Percentiles rank a stretch among this genome's conserved stretches.
These are phyloP conservation scores for Leptosphaerulina australis DNA, from an alignment of 2,329 filamentous ascomycete species.

Conservation along the genomic window DNA sequence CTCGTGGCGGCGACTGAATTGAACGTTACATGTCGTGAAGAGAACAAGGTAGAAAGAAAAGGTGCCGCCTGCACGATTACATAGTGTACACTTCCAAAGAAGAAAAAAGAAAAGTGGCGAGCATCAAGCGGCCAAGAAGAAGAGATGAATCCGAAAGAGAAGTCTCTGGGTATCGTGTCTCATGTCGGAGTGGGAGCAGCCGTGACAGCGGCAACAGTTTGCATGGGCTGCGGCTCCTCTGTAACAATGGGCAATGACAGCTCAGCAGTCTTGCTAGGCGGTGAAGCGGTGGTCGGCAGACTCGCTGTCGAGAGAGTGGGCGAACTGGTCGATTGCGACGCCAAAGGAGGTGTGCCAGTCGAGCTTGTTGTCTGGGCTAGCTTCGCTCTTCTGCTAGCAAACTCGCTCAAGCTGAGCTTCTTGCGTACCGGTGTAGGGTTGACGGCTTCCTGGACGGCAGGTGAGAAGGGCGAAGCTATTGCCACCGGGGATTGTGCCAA, in stretches of 20 bases:
- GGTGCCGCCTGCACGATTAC: slow-evolving; percentile 32
- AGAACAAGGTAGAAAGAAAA: slow-evolving; percentile 18
- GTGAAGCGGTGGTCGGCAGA: slow-evolving; percentile 38
- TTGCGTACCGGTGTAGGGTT: slow-evolving; percentile 53
- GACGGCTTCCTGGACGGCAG: slow-evolving; percentile 51
- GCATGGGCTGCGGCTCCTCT: slow-evolving; percentile 32
- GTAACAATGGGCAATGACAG: slow-evolving; percentile 34
- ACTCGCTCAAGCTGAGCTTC: slow-evolving; percentile 60
- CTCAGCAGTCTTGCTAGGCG: slow-evolving; percentile 35
- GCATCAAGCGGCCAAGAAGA: slow-evolving; percentile 23
- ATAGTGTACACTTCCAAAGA: slow-evolving; percentile 42
- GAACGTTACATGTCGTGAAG: slow-evolving; percentile 18
- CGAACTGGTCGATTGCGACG: slow-evolving; percentile 38
- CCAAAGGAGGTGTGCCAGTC: slow-evolving; percentile 31
- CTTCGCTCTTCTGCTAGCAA: slow-evolving; percentile 54
- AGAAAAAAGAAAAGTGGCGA: slow-evolving; percentile 27
- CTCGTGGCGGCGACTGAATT: slow-evolving; percentile 9
- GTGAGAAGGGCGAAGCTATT: slow-evolving; percentile 43
- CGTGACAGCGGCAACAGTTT: slow-evolving; percentile 7
- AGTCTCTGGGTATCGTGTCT: slow-evolving; percentile 33
- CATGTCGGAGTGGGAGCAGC: slow-evolving; percentile 24
- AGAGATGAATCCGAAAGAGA: slow-evolving; percentile 24
- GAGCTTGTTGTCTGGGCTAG: slow-evolving; percentile 38
- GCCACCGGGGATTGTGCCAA: slow-evolving; percentile 39
- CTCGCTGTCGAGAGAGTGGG: slow-evolving; percentile 42